Evolutionary conservation across 2,329 filamentous ascomycete species (phyloP), one percentile per base, ranked within the genome.

Genomic region (Fusarium coffeatum): DNA sequence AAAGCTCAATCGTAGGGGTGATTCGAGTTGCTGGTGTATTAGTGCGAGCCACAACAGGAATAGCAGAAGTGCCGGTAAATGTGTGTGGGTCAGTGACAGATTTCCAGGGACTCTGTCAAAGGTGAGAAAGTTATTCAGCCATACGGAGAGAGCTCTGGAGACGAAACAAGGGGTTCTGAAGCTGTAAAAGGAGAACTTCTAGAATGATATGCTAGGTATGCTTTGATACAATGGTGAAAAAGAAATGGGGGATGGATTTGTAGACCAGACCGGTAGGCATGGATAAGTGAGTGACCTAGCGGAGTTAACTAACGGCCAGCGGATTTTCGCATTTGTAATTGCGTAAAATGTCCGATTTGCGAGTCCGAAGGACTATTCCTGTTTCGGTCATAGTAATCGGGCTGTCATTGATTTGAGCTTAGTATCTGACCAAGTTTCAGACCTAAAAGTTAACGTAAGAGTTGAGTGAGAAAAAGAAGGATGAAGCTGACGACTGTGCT

Each of bases 331-430:
- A 71, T 71, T 54, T 61, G 56, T 47, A 34, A 55, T 60, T 54
- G 68, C 68, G 68, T 69, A 71, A 71, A 71, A 69, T 66, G 67
- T 70, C 68, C 68, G 68, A 70, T 70, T 70, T 71, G 68, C 67
- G 64, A 68, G 32, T 32, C 16, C 45, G n/a, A n/a, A 40, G 37
- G 43, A 45, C 68, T 65, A 71, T 57, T 13, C 68, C 55, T 60
- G 18, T 57, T 71, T 54, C 15, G 48, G 63, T 34, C 27, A 56
- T 43, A 41, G 61, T 48, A 63, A 46, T 48, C 41, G 48, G 50
- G 45, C 47, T 63, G 34, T 49, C 48, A 30, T 54, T 37, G 47
- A 64, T 45, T 32, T 32, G 30, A 55, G 28, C 27, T 59, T 62
- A 59, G 61, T 62, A 66, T 65, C 62, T 65, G 62, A 65, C 62